Conservation (phyloP, 257 asterid species). For the Ilex aquifolium region DNA sequence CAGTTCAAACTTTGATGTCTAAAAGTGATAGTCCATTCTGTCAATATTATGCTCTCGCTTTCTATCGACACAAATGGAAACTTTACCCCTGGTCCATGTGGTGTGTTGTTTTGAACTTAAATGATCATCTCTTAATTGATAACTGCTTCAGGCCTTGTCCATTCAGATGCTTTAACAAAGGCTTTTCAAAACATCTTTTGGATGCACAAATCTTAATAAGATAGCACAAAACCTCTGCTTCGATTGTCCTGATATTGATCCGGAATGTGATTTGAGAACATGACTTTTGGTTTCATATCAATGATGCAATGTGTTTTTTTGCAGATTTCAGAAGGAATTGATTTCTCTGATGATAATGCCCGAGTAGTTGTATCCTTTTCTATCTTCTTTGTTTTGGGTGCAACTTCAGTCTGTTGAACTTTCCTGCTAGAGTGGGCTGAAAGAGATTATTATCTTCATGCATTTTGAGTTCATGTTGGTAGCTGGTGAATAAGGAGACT, state of each 20-base stretch:
- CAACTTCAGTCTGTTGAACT: neutral
- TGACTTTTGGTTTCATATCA: slow-evolving; percentile 3
- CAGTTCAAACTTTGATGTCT: too few relatives aligned
- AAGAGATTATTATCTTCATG: too few relatives aligned
- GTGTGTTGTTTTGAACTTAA: too few relatives aligned
- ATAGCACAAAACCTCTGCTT: neutral
- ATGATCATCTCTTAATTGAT: too few relatives aligned
- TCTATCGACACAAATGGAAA: too few relatives aligned
- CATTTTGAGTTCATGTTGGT: neutral
- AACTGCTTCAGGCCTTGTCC: too few relatives aligned
- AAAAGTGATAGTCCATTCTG: too few relatives aligned
- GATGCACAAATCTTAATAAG: too few relatives aligned
- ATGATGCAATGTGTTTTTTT: slow-evolving; percentile 13
- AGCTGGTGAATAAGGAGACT: neutral
- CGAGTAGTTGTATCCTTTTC: slow-evolving; percentile 92
- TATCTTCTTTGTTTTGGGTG: slow-evolving; percentile 7
- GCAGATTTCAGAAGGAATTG: slow-evolving; percentile 99
- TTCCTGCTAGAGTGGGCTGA: neutral
- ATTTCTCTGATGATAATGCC: slow-evolving; percentile 95
- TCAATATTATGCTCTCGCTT: too few relatives aligned
- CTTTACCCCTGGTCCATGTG: too few relatives aligned
- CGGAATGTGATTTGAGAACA: neutral
- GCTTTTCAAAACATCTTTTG: too few relatives aligned
- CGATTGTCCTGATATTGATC: neutral
- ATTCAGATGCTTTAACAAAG: too few relatives aligned